Base-by-base conservation (phyloP, 2,329 filamentous ascomycete genomes). In the Monilinia laxa region DNA sequence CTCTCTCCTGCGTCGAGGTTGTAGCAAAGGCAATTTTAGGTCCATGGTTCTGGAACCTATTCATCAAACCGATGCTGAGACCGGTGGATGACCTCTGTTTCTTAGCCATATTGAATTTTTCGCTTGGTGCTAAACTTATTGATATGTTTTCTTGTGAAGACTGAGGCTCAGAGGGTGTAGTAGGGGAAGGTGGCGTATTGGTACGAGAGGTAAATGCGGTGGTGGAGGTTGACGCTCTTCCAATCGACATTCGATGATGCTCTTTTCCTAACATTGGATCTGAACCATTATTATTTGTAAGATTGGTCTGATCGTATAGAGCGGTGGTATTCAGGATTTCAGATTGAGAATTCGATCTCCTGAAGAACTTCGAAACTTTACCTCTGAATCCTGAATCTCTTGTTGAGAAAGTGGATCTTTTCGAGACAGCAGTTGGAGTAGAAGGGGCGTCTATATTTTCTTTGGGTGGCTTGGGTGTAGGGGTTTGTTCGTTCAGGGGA, bases 171-270 rank as follows among this genome's bases (percentile, higher is more conserved):
- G 75, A 49, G 35, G 52, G 77, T 70, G 14, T 77, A 73, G 78
- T 81, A 81, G 83, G 84, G 25, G 83, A 85, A 2, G 83, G 82
- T 5, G 73, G 72, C 5, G 71, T 71, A 62, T 69, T 73, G 1
- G 73, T 70, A 55, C 69, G 60, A 45, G 71, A 70, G 3, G 69
- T 71, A 20, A 62, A 62, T 20, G 71, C 64, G 4, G 73, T 72
- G 49, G 69, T 73, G 20, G 68, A 70, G 40, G 72, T 69, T 10
- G 74, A 71, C 57, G 68, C 67, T 55, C 70, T 62, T 42, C 67
- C 53, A 16, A 67, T 70, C 25, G 71, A 70, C 31, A 66, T 45
- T 28, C 64, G 58, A 10, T 67, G 68, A n/a, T 67, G 65, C 20
- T 70, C 71, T 49, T 68, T 70, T 4, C 35, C 45, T 45, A 71